Base-by-base conservation (phyloP, 2,329 filamentous ascomycete species). In the Zopfia rhizophila region DNA sequence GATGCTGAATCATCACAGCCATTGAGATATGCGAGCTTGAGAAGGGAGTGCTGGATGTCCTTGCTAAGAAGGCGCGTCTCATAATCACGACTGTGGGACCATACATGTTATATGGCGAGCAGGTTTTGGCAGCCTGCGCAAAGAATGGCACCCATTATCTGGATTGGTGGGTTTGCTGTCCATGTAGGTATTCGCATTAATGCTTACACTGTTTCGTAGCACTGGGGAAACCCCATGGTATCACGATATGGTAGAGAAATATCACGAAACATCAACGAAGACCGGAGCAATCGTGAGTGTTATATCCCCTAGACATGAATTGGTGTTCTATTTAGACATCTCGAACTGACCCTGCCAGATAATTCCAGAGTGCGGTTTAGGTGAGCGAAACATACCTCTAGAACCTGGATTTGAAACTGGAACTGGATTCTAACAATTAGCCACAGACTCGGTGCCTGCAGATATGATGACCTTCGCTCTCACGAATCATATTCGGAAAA, bases 151-250 rank as follows among this genome's bases (percentile, higher is more conserved):
- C 86, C 3, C 85, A 88, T 65, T 88, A 88, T 59, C 69, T 88
- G 42, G 86, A 88, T 64, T 81, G 79, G 74, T 79, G 59, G 59
- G 73, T 43, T 30, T 2, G 13, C 4, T 25, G 7, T 13, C 7
- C 27, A n/a, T n/a, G 8, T 14, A 30, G 25, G 31, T 21, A 37
- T 33, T 44, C 53, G 21, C 53, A 39, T 16, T 21, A 32, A 28
- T 48, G 24, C 42, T 38, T 21, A 35, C 36, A 35, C 21, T 32
- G 25, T 40, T 25, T 35, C 38, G 32, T 32, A 78, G 77, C 35
- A 87, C 85, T 4, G 85, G 85, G 35, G 85, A 88, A 63, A 78
- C 81, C 0, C 82, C 83, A 2, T 88, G 85, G 84, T 75, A 86
- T 27, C 78, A 79, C 51, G 77, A 83, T 33, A 85, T 87, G 72